A percentile compares a stretch with the other conserved stretches of the same genome.
These are phyloP conservation scores for Rhodomyrtus tomentosa DNA, from an alignment of 345 rosid species.

Conservation along the genomic window DNA sequence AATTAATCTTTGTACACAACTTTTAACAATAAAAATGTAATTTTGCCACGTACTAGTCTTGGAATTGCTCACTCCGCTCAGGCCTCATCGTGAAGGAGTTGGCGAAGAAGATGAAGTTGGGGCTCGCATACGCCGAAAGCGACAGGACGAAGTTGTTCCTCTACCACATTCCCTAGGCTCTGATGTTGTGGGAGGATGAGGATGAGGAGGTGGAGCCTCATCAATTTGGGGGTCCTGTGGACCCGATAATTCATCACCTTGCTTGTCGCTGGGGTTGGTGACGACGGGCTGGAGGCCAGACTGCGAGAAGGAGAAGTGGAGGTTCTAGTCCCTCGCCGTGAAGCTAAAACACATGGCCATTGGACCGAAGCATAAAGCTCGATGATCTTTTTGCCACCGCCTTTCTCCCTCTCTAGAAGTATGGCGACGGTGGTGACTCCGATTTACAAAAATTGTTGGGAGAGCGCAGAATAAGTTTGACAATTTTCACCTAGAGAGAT, in stretches of 20 bases:
- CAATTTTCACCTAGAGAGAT: too few species aligned
- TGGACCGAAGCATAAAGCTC: background rate
- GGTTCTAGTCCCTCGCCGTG: slow-evolving; percentile 40
- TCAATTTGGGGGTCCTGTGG: slow-evolving; percentile 27
- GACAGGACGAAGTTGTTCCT: slow-evolving; percentile 39
- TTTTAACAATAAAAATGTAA: too few species aligned
- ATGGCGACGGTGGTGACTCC: background rate
- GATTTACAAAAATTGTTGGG: too few species aligned
- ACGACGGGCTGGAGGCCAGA: slow-evolving; percentile 58
- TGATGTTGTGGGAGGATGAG: slow-evolving; percentile 34
- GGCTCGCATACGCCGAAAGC: slow-evolving; percentile 55
- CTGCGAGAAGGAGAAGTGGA: slow-evolving; percentile 39
- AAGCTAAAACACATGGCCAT: slow-evolving; percentile 56
- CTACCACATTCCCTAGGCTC: slow-evolving; percentile 95
- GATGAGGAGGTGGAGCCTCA: slow-evolving; percentile 10
- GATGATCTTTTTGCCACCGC: background rate
- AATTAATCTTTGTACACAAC: too few species aligned
- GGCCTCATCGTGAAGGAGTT: slow-evolving; percentile 57
- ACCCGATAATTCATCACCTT: slow-evolving; percentile 9
- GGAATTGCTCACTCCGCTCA: slow-evolving; percentile 9
- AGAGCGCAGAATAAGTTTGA: too few species aligned
- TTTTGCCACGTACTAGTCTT: too few species aligned
- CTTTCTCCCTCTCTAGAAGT: background rate
- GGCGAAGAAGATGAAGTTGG: slow-evolving; percentile 76
- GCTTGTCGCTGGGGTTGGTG: slow-evolving; percentile 29